These are phyloP conservation scores for Hyphopichia fennica DNA, from an alignment of 1,139 yeast species.

Conservation along the genomic window DNA sequence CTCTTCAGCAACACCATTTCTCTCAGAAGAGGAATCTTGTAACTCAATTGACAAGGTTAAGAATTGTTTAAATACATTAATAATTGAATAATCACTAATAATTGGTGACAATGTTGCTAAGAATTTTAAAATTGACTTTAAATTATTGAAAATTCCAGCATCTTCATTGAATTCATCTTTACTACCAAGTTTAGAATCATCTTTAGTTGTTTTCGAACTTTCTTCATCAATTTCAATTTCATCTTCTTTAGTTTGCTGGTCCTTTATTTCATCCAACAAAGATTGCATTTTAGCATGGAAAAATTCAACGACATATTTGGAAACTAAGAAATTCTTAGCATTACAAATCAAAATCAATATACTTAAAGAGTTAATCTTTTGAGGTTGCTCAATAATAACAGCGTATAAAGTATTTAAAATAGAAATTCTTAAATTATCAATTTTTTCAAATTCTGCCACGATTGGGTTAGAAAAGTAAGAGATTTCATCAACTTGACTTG, in stretches of 20 bases:
- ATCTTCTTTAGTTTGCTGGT: conserved; percentile 14
- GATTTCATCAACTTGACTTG: conserved; percentile 60
- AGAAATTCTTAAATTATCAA: conserved; percentile 59
- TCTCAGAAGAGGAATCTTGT: conserved; percentile 37
- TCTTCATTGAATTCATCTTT: conserved; percentile 29
- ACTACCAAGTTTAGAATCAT: not conserved
- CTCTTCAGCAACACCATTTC: conserved; percentile 68
- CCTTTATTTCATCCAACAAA: conserved; percentile 36
- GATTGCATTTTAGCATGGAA: conserved; percentile 63
- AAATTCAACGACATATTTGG: conserved; percentile 68
- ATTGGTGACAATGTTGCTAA: conserved; percentile 66
- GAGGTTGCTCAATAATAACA: conserved; percentile 84
- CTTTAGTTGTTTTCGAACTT: not conserved
- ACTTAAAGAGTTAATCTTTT: conserved; percentile 71
- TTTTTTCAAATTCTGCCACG: conserved; percentile 67
- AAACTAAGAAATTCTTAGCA: conserved; percentile 64
- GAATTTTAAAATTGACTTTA: conserved; percentile 72
- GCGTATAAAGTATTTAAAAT: conserved; percentile 67
- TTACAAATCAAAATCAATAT: conserved; percentile 71
- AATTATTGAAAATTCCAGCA: conserved; percentile 69
- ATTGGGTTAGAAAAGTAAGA: conserved; percentile 66
- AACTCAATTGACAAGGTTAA: conserved; percentile 57
- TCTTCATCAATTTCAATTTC: conserved; percentile 14
- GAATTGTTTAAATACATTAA: conserved; percentile 54
- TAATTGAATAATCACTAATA: conserved; percentile 52